These are phyloP conservation scores for Typha latifolia DNA, from an alignment of 176 grass and related monocot genomes.

Conservation along the genomic window DNA sequence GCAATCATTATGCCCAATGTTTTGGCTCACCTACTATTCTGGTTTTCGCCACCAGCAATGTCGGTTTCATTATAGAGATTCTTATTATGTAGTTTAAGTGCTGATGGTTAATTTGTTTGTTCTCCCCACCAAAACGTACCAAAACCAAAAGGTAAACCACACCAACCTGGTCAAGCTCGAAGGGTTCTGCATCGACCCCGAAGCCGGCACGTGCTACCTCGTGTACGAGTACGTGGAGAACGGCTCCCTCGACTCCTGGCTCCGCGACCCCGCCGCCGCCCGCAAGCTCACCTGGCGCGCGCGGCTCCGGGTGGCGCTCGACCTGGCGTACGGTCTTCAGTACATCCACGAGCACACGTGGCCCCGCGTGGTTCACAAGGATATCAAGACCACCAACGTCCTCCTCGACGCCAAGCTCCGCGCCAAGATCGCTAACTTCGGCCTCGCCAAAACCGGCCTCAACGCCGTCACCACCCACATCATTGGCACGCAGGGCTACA, in stretches of 20 bases:
- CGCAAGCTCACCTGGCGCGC: slow-evolving; percentile 49
- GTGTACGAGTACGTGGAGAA: slow-evolving; percentile 95
- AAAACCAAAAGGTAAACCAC: slow-evolving; percentile 63
- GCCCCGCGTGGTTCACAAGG: slow-evolving; percentile 98
- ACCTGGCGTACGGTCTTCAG: slow-evolving; percentile 85
- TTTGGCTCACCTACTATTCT: too few relatives aligned
- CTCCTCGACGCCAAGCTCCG: slow-evolving; percentile 57
- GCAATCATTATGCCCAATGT: too few relatives aligned
- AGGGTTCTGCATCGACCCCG: slow-evolving; percentile 78
- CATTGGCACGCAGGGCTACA: slow-evolving; percentile 81
- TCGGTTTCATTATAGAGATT: too few relatives aligned
- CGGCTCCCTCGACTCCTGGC: slow-evolving; percentile 73
- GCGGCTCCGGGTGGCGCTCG: slow-evolving; percentile 74
- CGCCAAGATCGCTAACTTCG: slow-evolving; percentile 99
- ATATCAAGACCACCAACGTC: slow-evolving; percentile 97
- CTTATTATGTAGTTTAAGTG: too few relatives aligned
- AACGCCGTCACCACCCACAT: slow-evolving; percentile 97
- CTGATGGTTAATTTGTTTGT: too few relatives aligned
- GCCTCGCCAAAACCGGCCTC: slow-evolving; percentile 84
- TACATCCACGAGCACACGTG: slow-evolving; percentile 99
- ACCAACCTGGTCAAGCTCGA: slow-evolving; percentile 96
- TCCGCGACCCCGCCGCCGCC: slow-evolving; percentile 28
- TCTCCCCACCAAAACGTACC: neutral
- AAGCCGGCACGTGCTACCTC: slow-evolving; percentile 72
- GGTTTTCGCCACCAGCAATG: too few relatives aligned